Evolutionary conservation across 2,329 filamentous ascomycete genomes (phyloP), one percentile per base, ranked within the genome.

Genomic region (Microdochium bolleyi): DNA sequence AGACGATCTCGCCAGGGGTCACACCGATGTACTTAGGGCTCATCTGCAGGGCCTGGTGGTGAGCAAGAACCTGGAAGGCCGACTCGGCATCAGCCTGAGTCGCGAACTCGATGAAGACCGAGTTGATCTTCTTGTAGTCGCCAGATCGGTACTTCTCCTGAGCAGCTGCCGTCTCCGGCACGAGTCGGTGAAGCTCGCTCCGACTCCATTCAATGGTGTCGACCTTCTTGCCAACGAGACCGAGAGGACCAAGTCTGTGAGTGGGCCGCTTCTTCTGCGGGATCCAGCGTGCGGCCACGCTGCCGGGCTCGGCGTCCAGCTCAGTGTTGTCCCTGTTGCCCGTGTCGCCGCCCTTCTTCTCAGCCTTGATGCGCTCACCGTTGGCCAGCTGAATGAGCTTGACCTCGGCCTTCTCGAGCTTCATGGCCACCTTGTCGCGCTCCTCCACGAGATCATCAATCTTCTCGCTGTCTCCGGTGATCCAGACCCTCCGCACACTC

Each of bases 181-280:
- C 85, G 48, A 95, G 80, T 49, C 84, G 83, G 57, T 86, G 81
- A 51, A 96, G 82, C 67, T 95, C 87, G 1, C 78, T 75, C 51
- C 94, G 87, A 57, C 84, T 88, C 87, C 88, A 96, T 56, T 92
- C 84, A 67, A 99, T 96, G 0, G 91, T 94, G 70, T 99, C 94
- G 16, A 96, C 92, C 68, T 95, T 94, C 65, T 90, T 85, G 59
- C 91, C 88, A 58, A 92, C 80, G 49, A 88, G 76, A 16, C 80
- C 81, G 22, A 94, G 68, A 5, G 79, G 76, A 65, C 87, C 88
- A 52, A 85, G 73, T 51, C 80, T 79, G 65, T 96, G 91, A 1
- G 86, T 84, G 1, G 91, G 91, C 46, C 91, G 82, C 60, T 90
- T 79, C 68, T 89, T 86, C 10, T 76, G 73, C 16, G 83, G 77